These are phyloP conservation scores for Metrosideros polymorpha DNA, from an alignment of 441 rosid genomes.

Conservation along the genomic window DNA sequence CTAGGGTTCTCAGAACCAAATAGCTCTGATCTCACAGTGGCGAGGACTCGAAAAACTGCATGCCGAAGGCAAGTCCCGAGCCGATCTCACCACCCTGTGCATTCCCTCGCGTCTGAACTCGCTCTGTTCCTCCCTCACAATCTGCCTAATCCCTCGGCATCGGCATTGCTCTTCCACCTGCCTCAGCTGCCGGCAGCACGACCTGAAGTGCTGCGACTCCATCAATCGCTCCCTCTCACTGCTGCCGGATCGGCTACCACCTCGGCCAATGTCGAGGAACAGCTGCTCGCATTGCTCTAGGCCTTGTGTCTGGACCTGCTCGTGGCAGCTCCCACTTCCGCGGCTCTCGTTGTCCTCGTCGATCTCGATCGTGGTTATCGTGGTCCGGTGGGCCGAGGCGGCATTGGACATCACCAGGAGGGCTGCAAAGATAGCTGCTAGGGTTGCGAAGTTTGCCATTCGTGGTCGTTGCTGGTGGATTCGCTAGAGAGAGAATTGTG, in stretches of 20 bases:
- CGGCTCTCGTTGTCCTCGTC: neutral
- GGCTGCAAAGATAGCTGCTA: neutral
- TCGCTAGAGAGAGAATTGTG: neutral
- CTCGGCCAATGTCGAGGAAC: neutral
- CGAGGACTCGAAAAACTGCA: neutral
- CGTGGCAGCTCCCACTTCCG: neutral
- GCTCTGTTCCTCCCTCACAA: neutral
- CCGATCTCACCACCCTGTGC: neutral
- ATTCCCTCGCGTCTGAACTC: neutral
- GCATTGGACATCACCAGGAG: neutral
- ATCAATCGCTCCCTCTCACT: neutral
- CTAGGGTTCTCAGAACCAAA: neutral
- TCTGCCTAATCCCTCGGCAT: neutral
- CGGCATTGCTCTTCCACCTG: neutral
- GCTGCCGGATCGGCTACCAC: neutral
- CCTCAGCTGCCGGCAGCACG: constrained; percentile 6
- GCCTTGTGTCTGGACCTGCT: neutral
- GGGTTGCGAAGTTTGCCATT: neutral
- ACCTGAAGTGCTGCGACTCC: neutral
- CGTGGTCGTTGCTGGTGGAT: neutral
- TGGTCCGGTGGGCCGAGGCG: neutral
- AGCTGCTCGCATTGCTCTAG: constrained; percentile 2
- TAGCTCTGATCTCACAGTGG: neutral
- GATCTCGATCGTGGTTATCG: neutral
- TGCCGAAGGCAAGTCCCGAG: neutral